Base-by-base conservation (phyloP, 1,284 basidiomycete species). In the Flammula alnicola region DNA sequence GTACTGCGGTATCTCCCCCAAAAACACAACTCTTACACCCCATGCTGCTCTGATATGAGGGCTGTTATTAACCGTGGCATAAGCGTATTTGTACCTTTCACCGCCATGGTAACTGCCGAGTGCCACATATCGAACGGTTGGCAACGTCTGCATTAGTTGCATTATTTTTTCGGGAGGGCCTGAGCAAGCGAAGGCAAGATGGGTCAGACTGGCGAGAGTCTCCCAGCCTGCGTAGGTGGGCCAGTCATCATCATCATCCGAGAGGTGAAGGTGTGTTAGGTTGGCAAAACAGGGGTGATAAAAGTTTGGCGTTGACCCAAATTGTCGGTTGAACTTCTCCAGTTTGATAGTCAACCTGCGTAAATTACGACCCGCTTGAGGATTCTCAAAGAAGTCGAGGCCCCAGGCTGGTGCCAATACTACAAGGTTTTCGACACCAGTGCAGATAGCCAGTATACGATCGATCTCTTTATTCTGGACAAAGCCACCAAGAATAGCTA, bases 231-330 rank as follows among this genome's bases (percentile, higher is more conserved):
- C 26, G 23, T 43, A 54, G 5, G 12, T 6, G 26, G 43, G 14
- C 52, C 52, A 54, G 27, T 43, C 31, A 16, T 51, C 44, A 17
- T 29, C 33, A n/a, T 54, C 37, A 42, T 54, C 52, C 30, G n/a
- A 36, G 27, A 54, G 31, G 20, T 54, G 52, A 32, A 54, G 52
- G 22, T 54, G 52, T 44, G 52, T 54, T 10, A 54, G 27, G 35
- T 51, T 51, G 44, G 48, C 36, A 35, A 54, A 51, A 33, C 39
- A 43, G 16, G 38, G 29, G 36, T 47, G 48, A 45, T 50, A 12
- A 23, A 54, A 54, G 33, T 43, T 23, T 25, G 43, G 31, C 14
- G 17, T 26, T 19, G 17, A 29, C 9, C 27, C n/a, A n/a, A n/a
- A n/a, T n/a, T n/a, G n/a, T n/a, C n/a, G n/a, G n/a, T n/a, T 14